A percentile compares a stretch with the other conserved stretches of the same genome.
Evolutionary conservation across 129 eudicot species (phyloP).

Genomic region (Apium graveolens): DNA sequence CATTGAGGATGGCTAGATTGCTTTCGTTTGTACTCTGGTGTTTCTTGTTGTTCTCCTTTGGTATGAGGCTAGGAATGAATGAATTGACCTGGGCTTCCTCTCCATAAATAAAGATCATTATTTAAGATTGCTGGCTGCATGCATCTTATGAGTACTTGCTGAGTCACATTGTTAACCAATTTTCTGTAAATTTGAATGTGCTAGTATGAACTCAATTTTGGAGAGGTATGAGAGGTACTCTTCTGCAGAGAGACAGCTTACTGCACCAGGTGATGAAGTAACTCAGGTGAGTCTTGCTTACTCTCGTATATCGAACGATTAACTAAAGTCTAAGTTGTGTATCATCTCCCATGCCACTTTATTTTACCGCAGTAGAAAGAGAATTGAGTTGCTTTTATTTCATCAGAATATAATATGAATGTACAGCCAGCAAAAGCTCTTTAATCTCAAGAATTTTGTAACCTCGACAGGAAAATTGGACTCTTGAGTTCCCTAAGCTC

Average conservation of each 20-base stretch:
- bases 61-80: not conserved
- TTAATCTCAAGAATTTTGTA: not conserved
- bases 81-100: not conserved
- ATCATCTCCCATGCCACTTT: not conserved
- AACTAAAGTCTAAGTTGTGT: not conserved
- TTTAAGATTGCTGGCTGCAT: not conserved
- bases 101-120: not conserved
- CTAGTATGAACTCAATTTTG: slow-evolving; percentile 66
- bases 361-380: not conserved
- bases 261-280: slow-evolving; percentile 30
- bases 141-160: not conserved
- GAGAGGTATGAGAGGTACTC: slow-evolving; percentile 69
- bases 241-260: slow-evolving; percentile 45
- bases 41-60: not conserved
- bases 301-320: not conserved
- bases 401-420: not conserved
- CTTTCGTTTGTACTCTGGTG: not conserved
- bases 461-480: slow-evolving; percentile 41
- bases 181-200: not conserved
- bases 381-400: not conserved
- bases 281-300: slow-evolving; percentile 23
- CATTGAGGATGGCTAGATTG: not conserved
- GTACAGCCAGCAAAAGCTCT: not conserved
- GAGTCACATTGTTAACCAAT: not conserved
- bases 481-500: slow-evolving; percentile 55